Evolutionary conservation across 2,329 filamentous ascomycete genomes (phyloP), one percentile per base, ranked within the genome.

Genomic region (Colletotrichum cereale): DNA sequence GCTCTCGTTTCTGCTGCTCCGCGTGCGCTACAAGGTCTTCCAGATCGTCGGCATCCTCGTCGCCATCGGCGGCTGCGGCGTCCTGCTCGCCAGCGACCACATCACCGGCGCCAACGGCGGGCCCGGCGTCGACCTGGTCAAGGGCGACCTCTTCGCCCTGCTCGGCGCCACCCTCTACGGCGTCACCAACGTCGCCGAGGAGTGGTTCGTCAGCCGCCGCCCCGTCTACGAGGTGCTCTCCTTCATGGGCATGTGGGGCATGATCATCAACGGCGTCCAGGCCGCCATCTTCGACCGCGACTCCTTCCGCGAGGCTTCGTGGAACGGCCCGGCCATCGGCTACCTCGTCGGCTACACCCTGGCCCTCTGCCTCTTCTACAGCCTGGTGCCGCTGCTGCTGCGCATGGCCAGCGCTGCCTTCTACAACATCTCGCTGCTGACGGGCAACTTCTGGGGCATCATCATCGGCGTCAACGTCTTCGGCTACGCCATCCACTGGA

Each of bases 371-470:
- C 83, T 96, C 71, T 99, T 99, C 84, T 99, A 99, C 85, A 91
- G 91, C 10, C 86, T 96, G 3, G 95, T 93, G 0, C 96, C 96
- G 0, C 84, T 98, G 66, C 88, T 99, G 74, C 91, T 98, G 82
- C 93, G 96, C 75, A 92, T 98, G 84, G 93, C 93, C 36, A 93
- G 90, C 21, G 96, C 96, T 3, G 96, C 95, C 26, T 98, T 99
- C 84, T 97, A 98, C 86, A 97, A 99, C 82, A 97, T 98, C 78
- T 96, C 93, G 10, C 86, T 99, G 75, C 86, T 99, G 72, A 98
- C 96, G 2, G 94, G 91, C 76, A 98, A 97, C 83, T 98, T 98
- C 84, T 99, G 96, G 96, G 95, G 95, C 75, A 92, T 97, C 73
- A 92, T 97, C 75, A 96, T 99, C 76, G 96, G 96, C 61, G 90